Evolutionary conservation across 176 grass and related monocot species (phyloP).

Genomic region (Oryza punctata): DNA sequence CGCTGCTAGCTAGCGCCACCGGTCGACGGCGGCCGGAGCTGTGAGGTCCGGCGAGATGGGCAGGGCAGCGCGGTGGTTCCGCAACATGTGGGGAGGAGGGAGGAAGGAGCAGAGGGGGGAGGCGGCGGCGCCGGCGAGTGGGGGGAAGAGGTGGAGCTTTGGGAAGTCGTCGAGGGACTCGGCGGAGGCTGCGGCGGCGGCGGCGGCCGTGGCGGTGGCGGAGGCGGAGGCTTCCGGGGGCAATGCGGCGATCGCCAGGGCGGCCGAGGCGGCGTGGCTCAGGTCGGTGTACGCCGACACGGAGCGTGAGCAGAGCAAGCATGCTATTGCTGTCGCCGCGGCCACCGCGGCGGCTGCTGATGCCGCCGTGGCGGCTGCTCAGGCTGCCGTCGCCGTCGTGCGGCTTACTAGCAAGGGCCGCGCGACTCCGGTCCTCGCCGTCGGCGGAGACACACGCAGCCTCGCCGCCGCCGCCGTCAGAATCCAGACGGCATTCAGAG

Average conservation of each 20-base stretch:
- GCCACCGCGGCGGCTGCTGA: slow-evolving; percentile 76
- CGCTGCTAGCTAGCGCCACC: neutral
- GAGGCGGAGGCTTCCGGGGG: neutral
- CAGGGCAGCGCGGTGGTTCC: slow-evolving; percentile 72
- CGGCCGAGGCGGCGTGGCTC: slow-evolving; percentile 61
- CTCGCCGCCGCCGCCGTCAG: slow-evolving; percentile 47
- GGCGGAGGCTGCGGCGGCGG: slow-evolving; percentile 19
- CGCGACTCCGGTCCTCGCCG: slow-evolving; percentile 11
- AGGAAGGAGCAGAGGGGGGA: neutral
- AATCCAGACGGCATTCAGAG: slow-evolving; percentile 93
- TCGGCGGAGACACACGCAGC: neutral
- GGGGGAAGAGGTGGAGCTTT: slow-evolving; percentile 87
- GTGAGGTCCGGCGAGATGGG: slow-evolving; percentile 70
- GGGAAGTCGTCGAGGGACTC: slow-evolving; percentile 66
- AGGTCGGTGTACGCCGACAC: slow-evolving; percentile 60
- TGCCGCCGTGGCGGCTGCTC: slow-evolving; percentile 69
- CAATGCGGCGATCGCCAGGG: slow-evolving; percentile 50
- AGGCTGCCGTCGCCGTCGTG: slow-evolving; percentile 83
- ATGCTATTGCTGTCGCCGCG: slow-evolving; percentile 90
- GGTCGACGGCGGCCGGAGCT: slow-evolving; percentile 13
- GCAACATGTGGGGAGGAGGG: slow-evolving; percentile 62
- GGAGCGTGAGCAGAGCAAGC: slow-evolving; percentile 86
- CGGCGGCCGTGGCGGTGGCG: neutral
- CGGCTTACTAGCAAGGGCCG: slow-evolving; percentile 78
- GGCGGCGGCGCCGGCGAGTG: neutral